phyloP scores from a whole-genome alignment of 2,329 filamentous ascomycete species.

The Laburnicola sp. region DNA sequence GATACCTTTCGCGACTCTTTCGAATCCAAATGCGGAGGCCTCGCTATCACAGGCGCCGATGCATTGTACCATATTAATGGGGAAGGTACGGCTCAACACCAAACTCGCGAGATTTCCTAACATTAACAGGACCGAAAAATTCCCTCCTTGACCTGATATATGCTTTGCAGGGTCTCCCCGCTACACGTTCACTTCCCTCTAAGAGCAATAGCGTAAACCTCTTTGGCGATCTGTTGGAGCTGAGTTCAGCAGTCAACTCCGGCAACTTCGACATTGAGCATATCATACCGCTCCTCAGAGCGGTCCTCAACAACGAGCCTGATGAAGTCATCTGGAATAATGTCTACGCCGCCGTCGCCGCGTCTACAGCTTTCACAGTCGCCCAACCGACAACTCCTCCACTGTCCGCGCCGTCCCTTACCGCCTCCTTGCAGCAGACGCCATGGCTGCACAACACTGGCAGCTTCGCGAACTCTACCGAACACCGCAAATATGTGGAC shows the following conservation, averaged over 20 bases:
- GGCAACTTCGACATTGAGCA: slow-evolving; percentile 24
- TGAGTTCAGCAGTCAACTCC: slow-evolving; percentile 11
- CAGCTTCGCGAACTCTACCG: no score
- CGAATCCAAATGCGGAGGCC: no score
- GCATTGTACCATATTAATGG: slow-evolving; percentile 8
- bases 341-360: no score
- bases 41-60: no score
- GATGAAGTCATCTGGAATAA: no score
- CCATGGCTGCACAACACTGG: no score
- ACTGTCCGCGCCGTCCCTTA: slow-evolving; percentile 9
- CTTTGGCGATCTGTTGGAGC: slow-evolving; percentile 9
- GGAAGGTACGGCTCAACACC: slow-evolving; percentile 15
- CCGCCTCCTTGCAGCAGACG: not conserved
- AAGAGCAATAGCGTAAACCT: slow-evolving; percentile 4
- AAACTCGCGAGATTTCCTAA: slow-evolving; percentile 12
- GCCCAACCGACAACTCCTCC: slow-evolving; percentile 11
- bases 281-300: slow-evolving; percentile 40
- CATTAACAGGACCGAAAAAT: slow-evolving; percentile 5
- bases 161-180: no score
- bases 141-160: no score
- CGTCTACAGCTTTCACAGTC: slow-evolving; percentile 10
- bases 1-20: not conserved
- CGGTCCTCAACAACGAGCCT: no score
- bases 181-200: slow-evolving; percentile 10
- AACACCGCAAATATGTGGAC: no score